phyloP scores from a whole-genome alignment of 768 basidiomycete species.

The Boletellus emodensis region DNA sequence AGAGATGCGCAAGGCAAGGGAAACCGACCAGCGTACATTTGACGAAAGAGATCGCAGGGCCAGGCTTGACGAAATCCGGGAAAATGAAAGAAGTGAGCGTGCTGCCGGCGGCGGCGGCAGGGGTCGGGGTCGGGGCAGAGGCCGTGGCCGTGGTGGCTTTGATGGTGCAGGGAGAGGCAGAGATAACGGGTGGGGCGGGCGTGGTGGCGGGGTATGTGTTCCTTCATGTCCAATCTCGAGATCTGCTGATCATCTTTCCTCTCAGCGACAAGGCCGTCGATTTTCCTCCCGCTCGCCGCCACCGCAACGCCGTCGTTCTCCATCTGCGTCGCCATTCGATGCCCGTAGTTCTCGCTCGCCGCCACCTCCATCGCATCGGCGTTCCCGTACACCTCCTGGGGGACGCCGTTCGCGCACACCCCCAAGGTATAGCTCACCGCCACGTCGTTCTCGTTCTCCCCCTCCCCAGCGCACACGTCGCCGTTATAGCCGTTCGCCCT shows the following conservation, averaged over 20 bases:
- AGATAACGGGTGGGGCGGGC: slow-evolving; percentile 64
- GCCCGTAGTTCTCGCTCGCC: slow-evolving; percentile 38
- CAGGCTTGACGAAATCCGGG: slow-evolving; percentile 65
- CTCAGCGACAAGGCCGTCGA: slow-evolving; percentile 44
- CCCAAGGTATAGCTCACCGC: slow-evolving; percentile 30
- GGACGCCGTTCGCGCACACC: slow-evolving; percentile 33
- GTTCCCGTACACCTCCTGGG: slow-evolving; percentile 38
- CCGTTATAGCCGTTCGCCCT: slow-evolving; percentile 24
- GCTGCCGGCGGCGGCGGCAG: slow-evolving; percentile 44
- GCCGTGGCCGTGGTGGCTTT: slow-evolving; percentile 46
- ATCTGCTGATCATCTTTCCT: slow-evolving; percentile 7
- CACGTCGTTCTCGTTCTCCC: slow-evolving; percentile 37
- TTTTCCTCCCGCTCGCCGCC: slow-evolving; percentile 42
- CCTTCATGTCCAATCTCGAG: not conserved
- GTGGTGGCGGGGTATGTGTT: slow-evolving; percentile 49
- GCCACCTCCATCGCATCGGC: slow-evolving; percentile 30
- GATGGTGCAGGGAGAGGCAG: slow-evolving; percentile 48
- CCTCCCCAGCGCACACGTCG: slow-evolving; percentile 24
- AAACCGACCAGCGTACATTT: slow-evolving; percentile 59
- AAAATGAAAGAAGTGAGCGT: slow-evolving; percentile 48
- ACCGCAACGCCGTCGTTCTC: slow-evolving; percentile 47
- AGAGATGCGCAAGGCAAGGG: slow-evolving; percentile 73
- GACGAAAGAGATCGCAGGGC: slow-evolving; percentile 68
- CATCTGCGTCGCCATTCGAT: slow-evolving; percentile 35
- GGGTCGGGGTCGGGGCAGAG: slow-evolving; percentile 58